Conservation (phyloP, 805 yeast genomes). For the Barnettozyma sucrosica region DNA sequence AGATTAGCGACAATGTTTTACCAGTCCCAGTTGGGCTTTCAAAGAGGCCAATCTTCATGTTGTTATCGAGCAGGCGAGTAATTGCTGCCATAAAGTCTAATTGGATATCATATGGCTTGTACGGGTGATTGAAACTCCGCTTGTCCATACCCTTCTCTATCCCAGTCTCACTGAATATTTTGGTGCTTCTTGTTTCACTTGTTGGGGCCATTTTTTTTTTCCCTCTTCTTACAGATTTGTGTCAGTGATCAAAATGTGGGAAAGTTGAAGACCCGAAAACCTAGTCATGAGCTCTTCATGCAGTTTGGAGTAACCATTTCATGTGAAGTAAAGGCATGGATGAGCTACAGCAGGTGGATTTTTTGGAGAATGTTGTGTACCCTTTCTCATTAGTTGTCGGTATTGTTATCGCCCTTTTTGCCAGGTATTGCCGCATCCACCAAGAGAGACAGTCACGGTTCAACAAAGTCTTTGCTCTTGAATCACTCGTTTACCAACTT, state of each 20-base stretch:
- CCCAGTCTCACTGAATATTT: too few species aligned
- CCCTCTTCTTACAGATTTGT: not conserved
- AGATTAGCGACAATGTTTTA: slow-evolving; percentile 80
- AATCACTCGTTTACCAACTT: slow-evolving; percentile 1
- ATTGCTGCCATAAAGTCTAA: slow-evolving; percentile 67
- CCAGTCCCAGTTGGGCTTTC: slow-evolving; percentile 97
- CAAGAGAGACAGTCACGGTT: slow-evolving; percentile 1
- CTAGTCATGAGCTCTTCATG: not conserved
- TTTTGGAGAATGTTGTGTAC: slow-evolving; percentile 6
- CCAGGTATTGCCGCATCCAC: slow-evolving; percentile 1
- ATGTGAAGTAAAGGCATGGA: slow-evolving; percentile 2
- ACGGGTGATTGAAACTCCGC: slow-evolving; percentile 64
- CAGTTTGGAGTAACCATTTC: not conserved
- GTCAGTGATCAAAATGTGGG: not conserved
- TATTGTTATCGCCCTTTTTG: not conserved
- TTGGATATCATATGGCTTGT: slow-evolving; percentile 74
- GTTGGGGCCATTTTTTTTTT: not conserved
- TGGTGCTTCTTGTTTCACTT: not conserved
- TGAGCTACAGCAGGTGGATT: slow-evolving; percentile 5
- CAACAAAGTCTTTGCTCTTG: slow-evolving; percentile 7
- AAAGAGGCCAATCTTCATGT: slow-evolving; percentile 67
- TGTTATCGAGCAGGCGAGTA: slow-evolving; percentile 52
- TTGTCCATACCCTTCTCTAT: not conserved
- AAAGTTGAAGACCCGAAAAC: not conserved
- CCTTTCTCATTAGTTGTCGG: slow-evolving; percentile 3